Evolutionary conservation across 345 rosid species (phyloP), one percentile per base, ranked within the genome.

Genomic region (Lepidium aucheri): DNA sequence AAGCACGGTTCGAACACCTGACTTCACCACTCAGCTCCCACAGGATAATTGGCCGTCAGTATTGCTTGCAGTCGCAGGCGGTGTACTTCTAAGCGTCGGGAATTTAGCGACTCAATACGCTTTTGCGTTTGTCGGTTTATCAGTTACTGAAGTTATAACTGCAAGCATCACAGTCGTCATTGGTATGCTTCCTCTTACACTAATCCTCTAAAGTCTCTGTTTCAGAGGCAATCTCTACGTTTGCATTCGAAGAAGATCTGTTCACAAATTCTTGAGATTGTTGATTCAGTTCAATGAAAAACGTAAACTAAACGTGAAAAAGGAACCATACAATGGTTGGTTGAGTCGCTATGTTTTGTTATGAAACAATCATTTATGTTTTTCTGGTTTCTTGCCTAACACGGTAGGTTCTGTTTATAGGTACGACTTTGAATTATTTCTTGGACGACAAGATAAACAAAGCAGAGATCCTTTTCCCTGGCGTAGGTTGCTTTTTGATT

Each of bases 41-140:
- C 86, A 86, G 94, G 90, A 82, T 20, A 92, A 89, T 38, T 89
- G 88, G 87, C 83, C 92, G 0, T 85, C 92, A 1, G 84, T 89
- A 28, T 20, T 87, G 74, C 75, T 92, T 55, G 96, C 98, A 24
- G 82, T 89, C 83, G 85, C 66, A 5, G 95, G 96, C 38, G 98
- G 96, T 3, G 38, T 89, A 51, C 82, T 85, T 55, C 94, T 89
- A 7, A 89, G 92, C 82, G 58, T 89, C 0, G 96, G 96, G 52
- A 89, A 89, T 69, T 76, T 92, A 57, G 60, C 89, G 20, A 78
- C 96, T 24, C 96, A 85, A 60, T 87, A 92, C 47, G 96, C 95
- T 17, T 84, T 83, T 79, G 93, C 96, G 53, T 84, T 83, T 59
- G 91, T 85, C 11, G 95, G 96, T 33, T 79, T 92, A 67, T 86